A percentile compares a stretch with the other conserved stretches of the same genome.
phyloP scores from a whole-genome alignment of 192 early-diverging fungal species.

The Coemansia sp. region DNA sequence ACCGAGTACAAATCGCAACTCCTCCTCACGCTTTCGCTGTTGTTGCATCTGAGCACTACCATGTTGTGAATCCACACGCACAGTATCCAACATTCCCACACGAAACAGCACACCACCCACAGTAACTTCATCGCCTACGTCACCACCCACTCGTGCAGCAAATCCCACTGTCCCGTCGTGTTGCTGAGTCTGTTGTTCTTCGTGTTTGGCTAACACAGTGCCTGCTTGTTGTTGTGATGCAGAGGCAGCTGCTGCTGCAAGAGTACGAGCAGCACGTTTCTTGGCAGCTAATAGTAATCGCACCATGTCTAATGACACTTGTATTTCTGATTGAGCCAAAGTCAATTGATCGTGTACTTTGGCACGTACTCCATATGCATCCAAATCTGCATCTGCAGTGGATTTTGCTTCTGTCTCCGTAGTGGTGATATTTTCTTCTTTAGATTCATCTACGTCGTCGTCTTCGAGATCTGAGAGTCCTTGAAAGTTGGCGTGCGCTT shows the following conservation, averaged over 20 bases:
- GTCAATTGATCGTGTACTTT: constrained; percentile 37
- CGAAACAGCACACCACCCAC: constrained; percentile 42
- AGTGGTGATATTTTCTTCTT: neutral
- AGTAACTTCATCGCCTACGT: constrained; percentile 19
- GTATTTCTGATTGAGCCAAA: constrained; percentile 47
- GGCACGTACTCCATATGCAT: constrained; percentile 38
- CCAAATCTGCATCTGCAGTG: constrained; percentile 11
- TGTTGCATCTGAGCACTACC: neutral
- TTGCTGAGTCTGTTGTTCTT: constrained; percentile 6
- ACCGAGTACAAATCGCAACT: constrained; percentile 43
- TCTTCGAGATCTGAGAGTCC: constrained; percentile 26
- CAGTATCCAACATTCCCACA: constrained; percentile 27
- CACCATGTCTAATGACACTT: constrained; percentile 48
- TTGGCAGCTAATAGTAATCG: constrained; percentile 43
- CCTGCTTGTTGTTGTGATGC: neutral
- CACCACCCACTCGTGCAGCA: constrained; percentile 19
- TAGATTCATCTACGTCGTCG: neutral
- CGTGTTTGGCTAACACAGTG: constrained; percentile 14
- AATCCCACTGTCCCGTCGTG: constrained; percentile 7
- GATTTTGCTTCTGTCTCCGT: neutral
- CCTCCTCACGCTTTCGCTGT: constrained; percentile 15
- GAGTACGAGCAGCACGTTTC: constrained; percentile 18
- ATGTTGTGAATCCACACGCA: constrained; percentile 16
- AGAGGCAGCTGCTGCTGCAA: neutral
- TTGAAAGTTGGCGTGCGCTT: constrained; percentile 31